Percentiles rank a stretch among this genome's conserved stretches.
These are phyloP conservation scores for Neoascochyta sp. DNA, from an alignment of 2,329 filamentous ascomycete genomes.

Conservation along the genomic window DNA sequence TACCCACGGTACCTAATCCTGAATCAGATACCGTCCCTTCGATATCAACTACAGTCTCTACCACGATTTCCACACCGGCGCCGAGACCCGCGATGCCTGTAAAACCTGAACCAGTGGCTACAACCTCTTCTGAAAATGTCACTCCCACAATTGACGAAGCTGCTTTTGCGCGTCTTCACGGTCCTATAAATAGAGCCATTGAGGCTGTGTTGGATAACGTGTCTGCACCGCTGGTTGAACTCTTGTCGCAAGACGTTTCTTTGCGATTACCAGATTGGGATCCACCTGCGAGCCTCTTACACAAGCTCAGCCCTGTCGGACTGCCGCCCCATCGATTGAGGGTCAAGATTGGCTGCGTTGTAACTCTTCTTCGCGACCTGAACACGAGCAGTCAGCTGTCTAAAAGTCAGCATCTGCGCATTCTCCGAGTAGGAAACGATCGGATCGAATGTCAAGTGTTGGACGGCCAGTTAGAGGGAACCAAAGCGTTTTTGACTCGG, in stretches of 20 bases:
- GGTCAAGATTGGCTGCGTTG: constrained; percentile 33
- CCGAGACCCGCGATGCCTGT: too few species aligned
- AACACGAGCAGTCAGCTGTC: constrained; percentile 29
- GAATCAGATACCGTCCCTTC: constrained; percentile 1
- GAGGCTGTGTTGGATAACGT: constrained; percentile 24
- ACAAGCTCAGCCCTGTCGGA: constrained; percentile 31
- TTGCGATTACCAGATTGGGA: constrained; percentile 19
- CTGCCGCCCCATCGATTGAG: constrained; percentile 35
- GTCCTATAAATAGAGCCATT: constrained; percentile 26
- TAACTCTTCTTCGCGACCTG: constrained; percentile 26
- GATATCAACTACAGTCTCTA: too few species aligned
- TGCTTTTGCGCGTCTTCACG: constrained; percentile 31
- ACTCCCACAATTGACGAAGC: constrained; percentile 7
- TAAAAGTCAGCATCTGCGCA: constrained; percentile 31
- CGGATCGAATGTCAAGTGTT: constrained; percentile 33
- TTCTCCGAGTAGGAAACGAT: constrained; percentile 26
- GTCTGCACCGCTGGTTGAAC: constrained; percentile 27
- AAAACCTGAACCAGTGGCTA: too few species aligned
- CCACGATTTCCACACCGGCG: too few species aligned
- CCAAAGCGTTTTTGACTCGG: constrained; percentile 29
- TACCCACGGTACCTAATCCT: rapidly evolving
- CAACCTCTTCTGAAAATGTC: constrained; percentile 1
- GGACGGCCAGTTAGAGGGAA: constrained; percentile 33
- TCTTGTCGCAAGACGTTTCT: constrained; percentile 32
- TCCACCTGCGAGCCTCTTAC: constrained; percentile 22